A percentile compares a stretch with the other conserved stretches of the same genome.
These are phyloP conservation scores for Fusarium proliferatum DNA, from an alignment of 2,329 filamentous ascomycete genomes.

Conservation along the genomic window DNA sequence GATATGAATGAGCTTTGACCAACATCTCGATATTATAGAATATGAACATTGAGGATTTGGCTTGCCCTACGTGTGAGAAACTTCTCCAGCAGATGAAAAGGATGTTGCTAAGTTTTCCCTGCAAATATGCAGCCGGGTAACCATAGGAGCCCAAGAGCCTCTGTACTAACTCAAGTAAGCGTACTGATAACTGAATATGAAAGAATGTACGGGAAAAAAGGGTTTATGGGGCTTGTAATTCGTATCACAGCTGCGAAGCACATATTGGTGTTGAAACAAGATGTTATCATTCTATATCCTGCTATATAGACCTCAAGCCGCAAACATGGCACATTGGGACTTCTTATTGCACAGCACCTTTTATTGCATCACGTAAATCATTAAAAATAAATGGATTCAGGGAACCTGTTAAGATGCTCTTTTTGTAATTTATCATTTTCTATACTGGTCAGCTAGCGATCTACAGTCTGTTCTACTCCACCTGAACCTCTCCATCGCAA, in stretches of 20 bases:
- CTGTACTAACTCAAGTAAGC: no score
- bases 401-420: fast-evolving
- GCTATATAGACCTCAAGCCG: fast-evolving
- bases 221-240: fast-evolving
- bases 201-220: fast-evolving
- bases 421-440: background rate
- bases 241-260: background rate
- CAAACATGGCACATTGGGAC: fast-evolving
- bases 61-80: background rate
- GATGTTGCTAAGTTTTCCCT: background rate
- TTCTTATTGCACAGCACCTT: background rate
- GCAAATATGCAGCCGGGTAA: background rate
- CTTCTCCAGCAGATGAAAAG: fast-evolving
- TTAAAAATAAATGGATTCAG: background rate
- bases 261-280: no score
- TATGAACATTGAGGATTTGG: background rate
- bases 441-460: background rate
- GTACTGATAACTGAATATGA: background rate
- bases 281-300: background rate
- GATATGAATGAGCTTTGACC: background rate
- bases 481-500: background rate
- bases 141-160: no score
- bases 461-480: background rate
- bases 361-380: background rate
- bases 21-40: no score